A percentile compares a stretch with the other conserved stretches of the same genome.
These are phyloP conservation scores for Saccharum spontaneum DNA, from an alignment of 176 grass and related monocot genomes.

Conservation along the genomic window DNA sequence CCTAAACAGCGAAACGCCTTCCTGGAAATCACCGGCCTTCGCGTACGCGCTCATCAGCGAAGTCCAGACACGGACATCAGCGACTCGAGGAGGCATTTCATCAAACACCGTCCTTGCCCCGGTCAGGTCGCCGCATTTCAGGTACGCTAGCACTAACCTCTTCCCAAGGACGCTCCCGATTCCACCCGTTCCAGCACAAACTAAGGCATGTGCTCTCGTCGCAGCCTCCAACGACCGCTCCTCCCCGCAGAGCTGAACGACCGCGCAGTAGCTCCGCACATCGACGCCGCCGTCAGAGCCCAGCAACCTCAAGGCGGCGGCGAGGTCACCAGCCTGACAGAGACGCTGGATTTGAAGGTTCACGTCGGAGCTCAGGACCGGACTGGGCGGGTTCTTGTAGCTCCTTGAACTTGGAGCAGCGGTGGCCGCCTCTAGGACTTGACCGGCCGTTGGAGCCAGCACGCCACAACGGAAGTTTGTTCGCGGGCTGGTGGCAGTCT, in stretches of 20 bases:
- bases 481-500: neutral
- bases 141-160: slow-evolving; percentile 72
- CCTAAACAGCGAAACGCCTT: slow-evolving; percentile 61
- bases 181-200: slow-evolving; percentile 15
- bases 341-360: slow-evolving; percentile 43
- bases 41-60: slow-evolving; percentile 60
- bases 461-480: slow-evolving; percentile 15
- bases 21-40: slow-evolving; percentile 40
- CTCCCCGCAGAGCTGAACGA: slow-evolving; percentile 74
- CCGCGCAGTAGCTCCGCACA: slow-evolving; percentile 47
- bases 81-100: slow-evolving; percentile 46
- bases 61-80: slow-evolving; percentile 59
- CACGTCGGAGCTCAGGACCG: slow-evolving; percentile 20
- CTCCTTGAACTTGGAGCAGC: neutral
- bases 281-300: slow-evolving; percentile 30
- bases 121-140: slow-evolving; percentile 60
- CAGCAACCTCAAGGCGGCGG: slow-evolving; percentile 47
- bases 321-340: slow-evolving; percentile 41
- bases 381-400: neutral
- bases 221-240: slow-evolving; percentile 52
- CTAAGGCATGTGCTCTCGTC: slow-evolving; percentile 53
- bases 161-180: slow-evolving; percentile 43
- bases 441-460: slow-evolving; percentile 20
- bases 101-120: slow-evolving; percentile 60
- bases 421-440: neutral